Evolutionary conservation across 192 early-diverging fungal species (phyloP), one percentile per base, ranked within the genome.

Genomic region (Diversispora eburnea): DNA sequence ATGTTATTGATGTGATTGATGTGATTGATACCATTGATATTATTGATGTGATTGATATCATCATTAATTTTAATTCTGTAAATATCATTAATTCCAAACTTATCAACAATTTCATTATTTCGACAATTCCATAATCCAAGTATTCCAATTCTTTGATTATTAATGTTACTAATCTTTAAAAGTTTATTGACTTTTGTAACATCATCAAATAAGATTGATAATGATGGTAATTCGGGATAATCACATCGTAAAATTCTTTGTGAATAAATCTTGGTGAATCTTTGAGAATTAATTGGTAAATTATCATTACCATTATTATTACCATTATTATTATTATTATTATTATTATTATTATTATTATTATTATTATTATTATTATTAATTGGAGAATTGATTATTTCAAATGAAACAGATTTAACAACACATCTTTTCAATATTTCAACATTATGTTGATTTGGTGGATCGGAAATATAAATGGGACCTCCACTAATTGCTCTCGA

Each of bases 381-480:
- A 1, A 33, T 33, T 33, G 61, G 3, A 13, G 61, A 63, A 43
- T 12, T 39, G 8, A 33, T 10, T 33, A 42, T 55, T 1, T 9
- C 41, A 42, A 41, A 55, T 17, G 49, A 39, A 39, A 51, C 33
- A 17, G 39, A n/a, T n/a, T 69, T 69, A 20, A 69, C 19, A 17
- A 69, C n/a, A 41, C 67, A 69, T 48, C 25, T 71, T 42, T 52
- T 19, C 6, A 71, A 22, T 20, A 71, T 13, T 22, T 45, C 33
- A 4, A 43, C 55, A 58, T 77, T 41, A 55, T 80, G 78, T 5
- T 69, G 7, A 22, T 67, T 55, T 8, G 72, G 69, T 3, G 42
- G 10, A 55, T 83, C 86, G 3, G 85, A 88, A 19, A 88, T 79
- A 69, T 88, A 88, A 10, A 88, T 61, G n/a, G 82, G 85, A 0